phyloP scores from a whole-genome alignment of 2,329 filamentous ascomycete species.

The Trichoderma cornu-damae region DNA sequence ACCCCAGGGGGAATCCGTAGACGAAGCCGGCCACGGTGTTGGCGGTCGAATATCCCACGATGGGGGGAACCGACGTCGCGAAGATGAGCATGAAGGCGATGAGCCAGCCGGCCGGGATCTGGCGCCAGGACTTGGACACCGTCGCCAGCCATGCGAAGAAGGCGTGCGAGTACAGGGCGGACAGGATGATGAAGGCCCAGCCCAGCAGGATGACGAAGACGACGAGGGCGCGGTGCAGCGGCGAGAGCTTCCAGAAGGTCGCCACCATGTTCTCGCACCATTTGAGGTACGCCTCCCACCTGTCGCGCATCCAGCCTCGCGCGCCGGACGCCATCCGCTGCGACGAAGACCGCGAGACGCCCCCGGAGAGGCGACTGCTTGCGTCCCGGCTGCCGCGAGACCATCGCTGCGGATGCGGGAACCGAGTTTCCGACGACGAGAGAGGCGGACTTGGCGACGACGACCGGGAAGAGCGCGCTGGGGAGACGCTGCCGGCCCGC shows the following conservation, averaged over 20 bases:
- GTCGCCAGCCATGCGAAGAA: constrained; percentile 75
- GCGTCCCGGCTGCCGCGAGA: constrained; percentile 8
- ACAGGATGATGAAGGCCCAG: constrained; percentile 57
- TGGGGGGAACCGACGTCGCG: constrained; percentile 73
- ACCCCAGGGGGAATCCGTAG: constrained; percentile 58
- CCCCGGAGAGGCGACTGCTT: constrained; percentile 38
- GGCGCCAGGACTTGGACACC: constrained; percentile 70
- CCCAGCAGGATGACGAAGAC: constrained; percentile 44
- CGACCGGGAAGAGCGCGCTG: constrained; percentile 2
- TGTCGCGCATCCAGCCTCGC: constrained; percentile 39
- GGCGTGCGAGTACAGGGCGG: constrained; percentile 70
- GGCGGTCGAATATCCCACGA: constrained; percentile 81
- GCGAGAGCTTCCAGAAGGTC: constrained; percentile 52
- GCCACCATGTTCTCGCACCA: constrained; percentile 40
- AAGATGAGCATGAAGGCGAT: constrained; percentile 74
- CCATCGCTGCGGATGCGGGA: constrained; percentile 18
- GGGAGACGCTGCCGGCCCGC: constrained; percentile 1
- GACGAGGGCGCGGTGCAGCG: constrained; percentile 57
- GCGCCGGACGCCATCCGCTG: constrained; percentile 8
- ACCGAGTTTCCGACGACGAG: constrained; percentile 23
- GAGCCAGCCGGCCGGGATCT: constrained; percentile 64
- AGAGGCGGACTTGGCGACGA: constrained; percentile 13
- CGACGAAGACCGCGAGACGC: constrained; percentile 1
- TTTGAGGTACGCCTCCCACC: constrained; percentile 32
- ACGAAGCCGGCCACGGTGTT: constrained; percentile 51